Base-by-base conservation (phyloP, 768 basidiomycete genomes). In the Cubamyces sp. region DNA sequence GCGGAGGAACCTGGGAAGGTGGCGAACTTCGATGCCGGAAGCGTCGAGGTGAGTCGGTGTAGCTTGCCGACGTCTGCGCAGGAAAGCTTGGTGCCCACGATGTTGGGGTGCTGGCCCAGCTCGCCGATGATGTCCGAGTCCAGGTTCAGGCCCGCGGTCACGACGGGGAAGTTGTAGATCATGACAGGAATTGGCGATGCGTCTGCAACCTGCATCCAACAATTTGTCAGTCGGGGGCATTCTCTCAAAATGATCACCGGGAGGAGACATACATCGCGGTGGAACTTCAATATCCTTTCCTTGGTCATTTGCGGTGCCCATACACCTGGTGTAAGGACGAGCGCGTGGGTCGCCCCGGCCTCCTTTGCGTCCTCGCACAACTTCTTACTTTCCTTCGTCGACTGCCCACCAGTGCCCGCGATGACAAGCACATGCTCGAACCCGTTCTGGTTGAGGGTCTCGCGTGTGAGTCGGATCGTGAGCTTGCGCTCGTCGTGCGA, bases 51-150 rank as follows among this genome's bases (percentile, higher is more conserved):
- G 46, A 94, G 78, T 18, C 92, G 87, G 56, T 89, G 86, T 47
- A 92, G 84, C 73, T 94, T 95, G 21, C 92, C 91, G 60, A 95
- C 85, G 67, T 87, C 88, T 5, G 88, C 92, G 71, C 92, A 94
- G 34, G 93, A 94, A 23, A 95, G 80, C 75, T 91, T 94, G 53
- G 84, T 86, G 61, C 93, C 93, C 61, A 94, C 88, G 66, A 92
- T 91, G 75, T 94, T 94, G 6, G 90, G 90, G 71, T 93, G 92
- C 47, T 82, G 74, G 3, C 89, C 87, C 37, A 95, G 81, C 18
- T 80, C 77, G 52, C 79, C 79, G 68, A 96, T 82, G 53, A 82
- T 81, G 72, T 94, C 92, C 0, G 91, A 92, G 72, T 92, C 89
- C 41, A 96, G 84, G 71, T 96, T 90, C 62, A 90, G 83, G 15